phyloP scores from a whole-genome alignment of 192 early-diverging fungal genomes.

The Podila horticola region DNA sequence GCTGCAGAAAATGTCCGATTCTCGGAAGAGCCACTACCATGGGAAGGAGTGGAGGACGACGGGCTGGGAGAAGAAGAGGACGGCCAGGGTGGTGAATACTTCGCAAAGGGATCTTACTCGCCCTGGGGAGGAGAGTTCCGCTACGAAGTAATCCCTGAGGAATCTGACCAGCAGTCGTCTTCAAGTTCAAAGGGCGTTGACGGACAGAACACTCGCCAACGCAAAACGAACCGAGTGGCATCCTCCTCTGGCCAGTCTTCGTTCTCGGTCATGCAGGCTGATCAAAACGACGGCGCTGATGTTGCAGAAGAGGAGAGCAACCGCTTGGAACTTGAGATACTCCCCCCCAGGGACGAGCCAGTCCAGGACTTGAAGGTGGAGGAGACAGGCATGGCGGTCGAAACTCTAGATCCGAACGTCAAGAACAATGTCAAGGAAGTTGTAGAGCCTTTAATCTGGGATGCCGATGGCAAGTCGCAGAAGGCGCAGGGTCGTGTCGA shows the following conservation, averaged over 20 bases:
- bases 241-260: neutral
- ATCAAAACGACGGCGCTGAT: slow-evolving; percentile 9
- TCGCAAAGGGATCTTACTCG: neutral
- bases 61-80: neutral
- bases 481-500: neutral
- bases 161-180: neutral
- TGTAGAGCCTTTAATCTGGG: slow-evolving; percentile 17
- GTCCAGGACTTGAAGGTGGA: slow-evolving; percentile 3
- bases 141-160: slow-evolving; percentile 1
- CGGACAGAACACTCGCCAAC: neutral
- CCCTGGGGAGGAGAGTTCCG: slow-evolving; percentile 23
- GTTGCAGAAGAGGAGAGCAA: slow-evolving; percentile 1
- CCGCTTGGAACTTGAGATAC: neutral
- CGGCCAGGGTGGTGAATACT: neutral
- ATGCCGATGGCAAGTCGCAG: slow-evolving; percentile 14
- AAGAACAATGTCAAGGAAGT: slow-evolving; percentile 7
- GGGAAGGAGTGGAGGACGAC: slow-evolving; percentile 22
- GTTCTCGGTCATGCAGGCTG: neutral
- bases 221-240: neutral
- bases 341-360: neutral
- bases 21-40: slow-evolving; percentile 35
- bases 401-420: slow-evolving; percentile 17
- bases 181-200: neutral
- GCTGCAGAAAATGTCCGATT: neutral
- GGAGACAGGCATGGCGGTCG: neutral